These are phyloP conservation scores for Pichia sp. DNA, from an alignment of 1,139 yeast genomes.

Conservation along the genomic window DNA sequence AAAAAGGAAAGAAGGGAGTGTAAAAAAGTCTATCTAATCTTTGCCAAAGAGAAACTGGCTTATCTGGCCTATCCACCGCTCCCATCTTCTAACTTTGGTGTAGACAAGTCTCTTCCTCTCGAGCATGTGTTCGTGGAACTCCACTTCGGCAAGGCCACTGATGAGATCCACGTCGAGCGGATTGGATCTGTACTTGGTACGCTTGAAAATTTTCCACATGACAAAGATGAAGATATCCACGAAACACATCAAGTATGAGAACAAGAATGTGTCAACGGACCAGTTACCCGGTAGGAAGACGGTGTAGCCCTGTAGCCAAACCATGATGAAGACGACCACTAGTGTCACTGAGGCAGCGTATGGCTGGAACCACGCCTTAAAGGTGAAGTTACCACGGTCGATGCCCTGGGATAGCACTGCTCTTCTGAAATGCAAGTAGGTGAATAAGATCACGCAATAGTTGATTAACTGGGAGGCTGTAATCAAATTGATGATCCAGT, in stretches of 20 bases:
- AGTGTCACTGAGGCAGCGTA: slow-evolving; percentile 43
- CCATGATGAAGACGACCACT: slow-evolving; percentile 52
- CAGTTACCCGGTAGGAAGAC: slow-evolving; percentile 71
- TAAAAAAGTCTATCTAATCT: slow-evolving; percentile 6
- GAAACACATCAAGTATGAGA: slow-evolving; percentile 65
- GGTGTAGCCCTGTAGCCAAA: slow-evolving; percentile 61
- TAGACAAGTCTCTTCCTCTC: slow-evolving; percentile 16
- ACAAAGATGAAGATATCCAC: slow-evolving; percentile 55
- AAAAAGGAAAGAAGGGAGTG: not conserved
- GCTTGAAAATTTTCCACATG: slow-evolving; percentile 51
- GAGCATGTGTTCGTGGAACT: slow-evolving; percentile 44
- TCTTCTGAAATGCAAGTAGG: slow-evolving; percentile 59
- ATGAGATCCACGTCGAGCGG: slow-evolving; percentile 52
- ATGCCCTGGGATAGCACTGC: slow-evolving; percentile 60
- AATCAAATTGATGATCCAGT: slow-evolving; percentile 71
- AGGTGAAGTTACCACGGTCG: slow-evolving; percentile 51
- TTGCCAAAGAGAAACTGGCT: slow-evolving; percentile 19
- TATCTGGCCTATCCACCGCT: slow-evolving; percentile 12
- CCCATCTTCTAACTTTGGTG: slow-evolving; percentile 7
- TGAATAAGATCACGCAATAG: slow-evolving; percentile 59
- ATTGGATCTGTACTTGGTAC: slow-evolving; percentile 42
- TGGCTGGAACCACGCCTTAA: slow-evolving; percentile 56
- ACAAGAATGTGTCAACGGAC: slow-evolving; percentile 57
- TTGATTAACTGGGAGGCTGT: slow-evolving; percentile 79
- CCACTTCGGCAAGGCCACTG: slow-evolving; percentile 55